Evolutionary conservation across 257 asterid species (phyloP).

Genomic region (Solanum boliviense): DNA sequence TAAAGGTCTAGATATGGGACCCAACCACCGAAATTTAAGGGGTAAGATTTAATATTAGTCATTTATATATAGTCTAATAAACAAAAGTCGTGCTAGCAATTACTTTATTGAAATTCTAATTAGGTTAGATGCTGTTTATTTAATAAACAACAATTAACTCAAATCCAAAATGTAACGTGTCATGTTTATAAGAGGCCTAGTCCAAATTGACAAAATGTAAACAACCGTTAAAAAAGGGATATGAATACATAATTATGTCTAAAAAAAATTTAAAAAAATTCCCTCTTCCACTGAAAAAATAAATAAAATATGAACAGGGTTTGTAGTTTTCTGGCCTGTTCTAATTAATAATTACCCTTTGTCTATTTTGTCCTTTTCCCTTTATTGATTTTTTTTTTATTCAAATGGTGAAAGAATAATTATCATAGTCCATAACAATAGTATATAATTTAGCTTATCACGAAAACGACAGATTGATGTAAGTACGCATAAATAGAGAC

Average conservation of each 20-base stretch:
- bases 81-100: not conserved
- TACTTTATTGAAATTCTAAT: not conserved
- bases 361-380: not conserved
- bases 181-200: not conserved
- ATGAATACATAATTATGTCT: not conserved
- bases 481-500: not conserved
- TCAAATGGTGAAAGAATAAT: not conserved
- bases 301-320: not conserved
- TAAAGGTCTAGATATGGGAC: not conserved
- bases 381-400: not conserved
- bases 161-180: not conserved
- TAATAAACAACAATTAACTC: not conserved
- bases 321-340: not conserved
- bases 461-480: not conserved
- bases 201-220: not conserved
- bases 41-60: not conserved
- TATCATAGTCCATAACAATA: not conserved
- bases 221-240: not conserved
- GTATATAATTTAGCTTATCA: not conserved
- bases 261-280: too few species aligned
- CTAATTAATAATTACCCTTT: not conserved
- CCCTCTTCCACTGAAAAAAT: not conserved
- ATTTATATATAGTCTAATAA: not conserved
- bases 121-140: not conserved
- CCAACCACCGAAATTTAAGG: constrained; percentile 8